Evolutionary conservation across 208 protist genomes (phyloP), one percentile per base, ranked within the genome.

Genomic region (Acanthamoeba royreba): DNA sequence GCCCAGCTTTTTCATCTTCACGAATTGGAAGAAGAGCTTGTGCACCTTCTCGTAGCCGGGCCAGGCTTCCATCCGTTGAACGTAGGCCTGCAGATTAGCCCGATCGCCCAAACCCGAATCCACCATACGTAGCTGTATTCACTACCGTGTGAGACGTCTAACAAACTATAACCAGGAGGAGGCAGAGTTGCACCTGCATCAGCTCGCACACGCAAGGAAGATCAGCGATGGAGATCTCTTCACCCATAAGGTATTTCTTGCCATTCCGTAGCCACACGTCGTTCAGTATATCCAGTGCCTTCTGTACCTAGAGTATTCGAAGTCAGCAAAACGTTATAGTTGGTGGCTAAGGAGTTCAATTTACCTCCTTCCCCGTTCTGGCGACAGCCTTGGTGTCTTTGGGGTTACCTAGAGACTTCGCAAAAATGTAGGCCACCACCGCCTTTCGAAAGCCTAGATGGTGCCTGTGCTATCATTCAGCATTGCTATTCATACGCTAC

Each of bases 391-490:
- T 85, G 45, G 74, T 25, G 74, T 85, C 74, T 17, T 85, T 33
- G 38, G 74, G 42, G 15, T n/a, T 28, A 52, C 74, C 74, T 40
- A 85, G 19, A 25, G 74, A 45, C 13, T 85, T 46, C 13, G 74
- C 74, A 85, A 85, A 85, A 53, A 85, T 85, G 45, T 85, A 52
- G 38, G 74, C 74, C 38, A 85, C 74, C 74, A 85, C 74, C 45
- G 74, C 74, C n/a, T 85, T 85, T 9, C 74, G 74, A 42, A 85
- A 85, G 45, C 74, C 74, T 40, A 85, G 45, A 31, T 85, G 74
- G 31, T 85, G 74, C 74, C 72, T 83, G 72, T 28, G 11, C 42
- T 7, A 49, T 17, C 9, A 83, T 81, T 52, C 43, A 83, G 15
- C 17, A 33, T 33, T 40, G 69, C 11, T 40, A 17, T 47, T 13